A percentile compares a stretch with the other conserved stretches of the same genome.
Conservation (phyloP, 1,284 basidiomycete species). For the Cystobasidium slooffiae region DNA sequence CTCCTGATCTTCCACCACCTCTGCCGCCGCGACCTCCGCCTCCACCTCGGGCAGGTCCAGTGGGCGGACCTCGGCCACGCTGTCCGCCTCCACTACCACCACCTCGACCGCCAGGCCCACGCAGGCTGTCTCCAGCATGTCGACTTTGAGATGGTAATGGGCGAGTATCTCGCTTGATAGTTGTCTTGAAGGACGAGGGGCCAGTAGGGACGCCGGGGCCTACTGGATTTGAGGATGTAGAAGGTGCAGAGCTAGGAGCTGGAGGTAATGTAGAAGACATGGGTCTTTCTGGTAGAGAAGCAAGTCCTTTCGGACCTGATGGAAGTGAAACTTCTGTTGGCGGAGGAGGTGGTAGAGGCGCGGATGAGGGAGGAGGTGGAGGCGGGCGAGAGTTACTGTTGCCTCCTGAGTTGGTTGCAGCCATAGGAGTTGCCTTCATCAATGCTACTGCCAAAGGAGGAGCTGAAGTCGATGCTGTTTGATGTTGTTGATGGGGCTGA, state of each 20-base stretch:
- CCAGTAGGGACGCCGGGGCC: slow-evolving; percentile 7
- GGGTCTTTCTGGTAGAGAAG: slow-evolving; percentile 28
- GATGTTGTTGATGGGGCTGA: slow-evolving; percentile 5
- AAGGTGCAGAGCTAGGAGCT: neutral
- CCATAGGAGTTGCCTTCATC: slow-evolving; percentile 35
- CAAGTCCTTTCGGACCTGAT: slow-evolving; percentile 32
- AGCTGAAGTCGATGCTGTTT: neutral
- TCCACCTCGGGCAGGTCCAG: slow-evolving; percentile 23
- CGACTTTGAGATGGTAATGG: slow-evolving; percentile 28
- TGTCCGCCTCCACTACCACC: neutral
- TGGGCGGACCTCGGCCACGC: slow-evolving; percentile 5
- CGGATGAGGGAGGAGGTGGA: slow-evolving; percentile 18
- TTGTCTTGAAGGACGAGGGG: neutral
- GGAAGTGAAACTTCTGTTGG: slow-evolving; percentile 5
- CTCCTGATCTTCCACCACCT: slow-evolving; percentile 1
- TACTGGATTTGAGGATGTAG: neutral
- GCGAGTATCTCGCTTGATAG: slow-evolving; percentile 25
- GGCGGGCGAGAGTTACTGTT: slow-evolving; percentile 13
- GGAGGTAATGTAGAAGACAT: slow-evolving; percentile 3
- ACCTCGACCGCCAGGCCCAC: neutral
- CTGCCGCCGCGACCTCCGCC: slow-evolving; percentile 12
- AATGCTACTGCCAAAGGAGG: slow-evolving; percentile 26
- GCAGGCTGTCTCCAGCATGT: slow-evolving; percentile 9
- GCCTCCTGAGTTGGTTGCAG: neutral
- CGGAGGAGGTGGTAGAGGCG: slow-evolving; percentile 33